Percentiles rank a stretch among this genome's conserved stretches.
phyloP scores from a whole-genome alignment of 1,139 yeast species.

The Yamadazyma taylorii region DNA sequence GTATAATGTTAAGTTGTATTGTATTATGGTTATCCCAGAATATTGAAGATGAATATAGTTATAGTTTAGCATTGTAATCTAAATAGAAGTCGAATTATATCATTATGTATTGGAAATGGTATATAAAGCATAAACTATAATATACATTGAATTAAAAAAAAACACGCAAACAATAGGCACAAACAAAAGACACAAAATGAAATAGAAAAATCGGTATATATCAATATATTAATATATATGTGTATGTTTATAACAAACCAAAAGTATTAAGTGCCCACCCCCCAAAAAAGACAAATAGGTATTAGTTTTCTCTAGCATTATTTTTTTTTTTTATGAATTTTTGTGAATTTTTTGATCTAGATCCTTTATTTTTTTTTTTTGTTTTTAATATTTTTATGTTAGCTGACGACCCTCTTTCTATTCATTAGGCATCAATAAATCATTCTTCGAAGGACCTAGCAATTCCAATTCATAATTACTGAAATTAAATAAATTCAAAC shows the following conservation, averaged over 20 bases:
- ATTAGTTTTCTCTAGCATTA: not conserved
- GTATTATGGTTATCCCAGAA: slow-evolving; percentile 91
- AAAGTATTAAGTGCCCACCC: not conserved
- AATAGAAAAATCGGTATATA: not conserved
- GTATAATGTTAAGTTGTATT: slow-evolving; percentile 85
- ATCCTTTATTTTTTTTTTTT: not conserved
- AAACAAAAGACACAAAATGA: not conserved
- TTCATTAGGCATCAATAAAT: slow-evolving; percentile 20
- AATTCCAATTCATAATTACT: slow-evolving; percentile 53
- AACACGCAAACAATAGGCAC: not conserved
- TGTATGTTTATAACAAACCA: slow-evolving; percentile 2
- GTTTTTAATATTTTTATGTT: too few relatives aligned
- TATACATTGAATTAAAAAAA: slow-evolving; percentile 2
- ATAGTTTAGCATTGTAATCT: slow-evolving; percentile 73
- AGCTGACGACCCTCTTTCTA: too few relatives aligned
- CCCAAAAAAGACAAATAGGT: slow-evolving; percentile 1
- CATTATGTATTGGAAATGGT: not conserved
- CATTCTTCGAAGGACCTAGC: slow-evolving; percentile 44
- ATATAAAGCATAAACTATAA: slow-evolving; percentile 3
- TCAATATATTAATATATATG: not conserved
- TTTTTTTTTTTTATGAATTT: not conserved
- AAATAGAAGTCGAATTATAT: slow-evolving; percentile 4
- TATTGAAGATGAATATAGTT: slow-evolving; percentile 92
- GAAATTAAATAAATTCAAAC: slow-evolving; percentile 51
- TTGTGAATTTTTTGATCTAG: too few relatives aligned